Evolutionary conservation across 139 green algal genomes (phyloP).

Genomic region (Chlamydomonas incerta): DNA sequence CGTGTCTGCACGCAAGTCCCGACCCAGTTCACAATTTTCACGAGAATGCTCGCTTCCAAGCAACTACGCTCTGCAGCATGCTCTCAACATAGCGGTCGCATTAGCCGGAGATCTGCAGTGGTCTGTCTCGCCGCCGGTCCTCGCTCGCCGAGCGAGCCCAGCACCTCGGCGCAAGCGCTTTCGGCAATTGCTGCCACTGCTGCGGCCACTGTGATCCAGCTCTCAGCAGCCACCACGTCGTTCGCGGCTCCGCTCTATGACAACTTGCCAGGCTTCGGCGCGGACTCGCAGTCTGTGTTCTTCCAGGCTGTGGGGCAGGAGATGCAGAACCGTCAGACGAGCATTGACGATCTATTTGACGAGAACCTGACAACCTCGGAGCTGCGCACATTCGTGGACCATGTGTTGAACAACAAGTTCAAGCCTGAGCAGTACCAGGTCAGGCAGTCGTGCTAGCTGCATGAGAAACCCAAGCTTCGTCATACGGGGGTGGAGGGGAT

Average conservation of each 20-base stretch:
- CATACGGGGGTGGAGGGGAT: too few species aligned
- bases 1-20: not conserved
- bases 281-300: not conserved
- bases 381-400: constrained; percentile 37
- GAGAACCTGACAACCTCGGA: constrained; percentile 54
- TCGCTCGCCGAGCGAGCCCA: not conserved
- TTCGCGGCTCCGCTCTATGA: constrained; percentile 34
- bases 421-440: constrained; percentile 44
- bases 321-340: not conserved
- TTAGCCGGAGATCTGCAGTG: not conserved
- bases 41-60: constrained; percentile 7
- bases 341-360: constrained; percentile 47
- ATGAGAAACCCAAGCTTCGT: too few species aligned
- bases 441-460: too few species aligned
- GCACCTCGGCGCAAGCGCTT: not conserved
- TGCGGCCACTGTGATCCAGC: constrained; percentile 13
- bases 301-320: not conserved
- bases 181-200: not conserved
- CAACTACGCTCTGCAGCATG: constrained; percentile 5
- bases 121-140: not conserved
- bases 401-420: constrained; percentile 34
- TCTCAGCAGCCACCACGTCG: not conserved
- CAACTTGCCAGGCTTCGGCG: constrained; percentile 36
- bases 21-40: not conserved
- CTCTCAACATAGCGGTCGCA: not conserved